Base-by-base conservation (phyloP, 2,329 filamentous ascomycete species). In the Trichoderma asperellum region DNA sequence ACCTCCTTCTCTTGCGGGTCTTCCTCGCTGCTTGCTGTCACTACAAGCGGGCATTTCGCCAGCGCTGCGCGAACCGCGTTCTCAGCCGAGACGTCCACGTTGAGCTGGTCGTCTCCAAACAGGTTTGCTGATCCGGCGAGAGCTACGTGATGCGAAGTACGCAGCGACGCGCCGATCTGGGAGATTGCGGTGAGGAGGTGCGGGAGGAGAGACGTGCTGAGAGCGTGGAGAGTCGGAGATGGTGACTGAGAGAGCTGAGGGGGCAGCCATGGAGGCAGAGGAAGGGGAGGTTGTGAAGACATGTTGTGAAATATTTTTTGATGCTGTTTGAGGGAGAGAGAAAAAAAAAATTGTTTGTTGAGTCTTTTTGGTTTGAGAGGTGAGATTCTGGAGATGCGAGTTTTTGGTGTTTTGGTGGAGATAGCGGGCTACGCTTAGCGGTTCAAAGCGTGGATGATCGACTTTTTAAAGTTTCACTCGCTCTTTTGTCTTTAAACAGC, bases 101-200 rank as follows among this genome's bases (percentile, higher is more conserved):
- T 88, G 49, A 88, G 79, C 77, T 88, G 86, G 72, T 86, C 83
- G 72, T 89, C 87, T 21, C 87, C 89, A 75, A 89, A 89, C 2
- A 80, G 78, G 73, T 89, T 89, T 47, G 84, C 80, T 0, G 83
- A 83, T 24, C 84, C 85, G 2, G 81, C 82, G 2, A 80, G 80
- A 0, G 82, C 76, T 61, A 88, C 82, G 62, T 80, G 76, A 68
- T 85, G 82, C 0, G 83, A 78, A 1, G 68, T 71, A n/a, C 81
- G 80, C 11, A 88, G 80, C 2, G 81, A 76, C 6, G 74, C 73
- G 49, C 84, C 81, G 60, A 88, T 83, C 10, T 78, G 77, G 16
- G 81, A 76, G 62, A 88, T 77, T 72, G 80, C 78, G 34, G 77
- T 73, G 49, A 88, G 77, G 0, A 88, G 79, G 0, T 79, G 75